These are phyloP conservation scores for Podospora appendiculata DNA, from an alignment of 495 filamentous ascomycete species.

Conservation along the genomic window DNA sequence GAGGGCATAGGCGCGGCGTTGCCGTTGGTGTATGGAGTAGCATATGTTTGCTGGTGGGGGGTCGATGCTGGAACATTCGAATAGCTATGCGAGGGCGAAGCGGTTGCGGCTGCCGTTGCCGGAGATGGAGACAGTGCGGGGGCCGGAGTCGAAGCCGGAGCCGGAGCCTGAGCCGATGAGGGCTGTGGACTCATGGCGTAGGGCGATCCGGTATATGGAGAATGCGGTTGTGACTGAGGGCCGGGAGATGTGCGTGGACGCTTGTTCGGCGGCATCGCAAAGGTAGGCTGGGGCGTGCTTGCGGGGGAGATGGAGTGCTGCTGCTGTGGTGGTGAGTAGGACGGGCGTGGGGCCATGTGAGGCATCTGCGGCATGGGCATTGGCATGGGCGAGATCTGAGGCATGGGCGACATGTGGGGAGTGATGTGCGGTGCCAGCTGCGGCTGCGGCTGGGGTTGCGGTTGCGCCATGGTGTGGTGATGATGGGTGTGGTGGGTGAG, in stretches of 20 bases:
- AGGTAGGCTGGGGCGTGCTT: conserved; percentile 12
- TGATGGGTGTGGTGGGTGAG: not conserved
- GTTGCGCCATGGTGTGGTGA: conserved; percentile 53
- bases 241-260: conserved; percentile 62
- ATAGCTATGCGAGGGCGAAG: conserved; percentile 9
- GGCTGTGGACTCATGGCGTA: conserved; percentile 12
- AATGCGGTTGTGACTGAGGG: conserved; percentile 32
- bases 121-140: too few species aligned
- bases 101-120: too few species aligned
- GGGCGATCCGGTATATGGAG: conserved; percentile 8
- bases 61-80: conserved; percentile 5
- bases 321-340: conserved; percentile 18
- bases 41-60: conserved; percentile 2
- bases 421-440: conserved; percentile 21
- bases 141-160: not conserved
- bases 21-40: conserved; percentile 14
- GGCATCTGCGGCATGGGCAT: not conserved
- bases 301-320: conserved; percentile 31
- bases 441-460: conserved; percentile 48
- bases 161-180: not conserved
- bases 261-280: conserved; percentile 51
- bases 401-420: conserved; percentile 7
- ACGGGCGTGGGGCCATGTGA: not conserved
- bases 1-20: conserved; percentile 5
- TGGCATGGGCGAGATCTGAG: not conserved